A percentile compares a stretch with the other conserved stretches of the same genome.
These are phyloP conservation scores for Diaporthe vaccinii DNA, from an alignment of 2,329 filamentous ascomycete genomes.

Conservation along the genomic window DNA sequence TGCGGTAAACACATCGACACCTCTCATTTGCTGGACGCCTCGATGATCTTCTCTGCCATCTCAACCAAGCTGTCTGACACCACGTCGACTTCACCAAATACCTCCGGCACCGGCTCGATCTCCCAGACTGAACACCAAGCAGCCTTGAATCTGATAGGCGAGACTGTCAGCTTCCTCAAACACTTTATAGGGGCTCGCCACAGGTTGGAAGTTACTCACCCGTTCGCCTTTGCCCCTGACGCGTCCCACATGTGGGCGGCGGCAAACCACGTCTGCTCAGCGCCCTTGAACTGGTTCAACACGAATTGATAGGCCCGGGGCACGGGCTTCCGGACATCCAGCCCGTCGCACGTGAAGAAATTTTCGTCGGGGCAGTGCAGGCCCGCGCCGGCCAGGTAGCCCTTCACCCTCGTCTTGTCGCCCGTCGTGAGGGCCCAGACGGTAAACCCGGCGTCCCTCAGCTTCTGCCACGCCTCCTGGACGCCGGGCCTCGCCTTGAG, in stretches of 20 bases:
- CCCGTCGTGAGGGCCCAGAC: conserved; percentile 68
- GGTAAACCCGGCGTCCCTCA: conserved; percentile 61
- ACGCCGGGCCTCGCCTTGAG: conserved; percentile 55
- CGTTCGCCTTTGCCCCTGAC: conserved; percentile 62
- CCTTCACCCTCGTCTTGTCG: conserved; percentile 62
- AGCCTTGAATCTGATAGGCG: conserved; percentile 55
- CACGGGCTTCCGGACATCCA: conserved; percentile 64
- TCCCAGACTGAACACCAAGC: conserved; percentile 68
- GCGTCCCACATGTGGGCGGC: conserved; percentile 74
- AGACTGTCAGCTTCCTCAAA: neutral
- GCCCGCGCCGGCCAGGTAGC: conserved; percentile 64
- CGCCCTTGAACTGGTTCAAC: conserved; percentile 54
- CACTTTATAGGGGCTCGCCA: neutral
- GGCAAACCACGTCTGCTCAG: conserved; percentile 65
- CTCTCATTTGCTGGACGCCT: conserved; percentile 41
- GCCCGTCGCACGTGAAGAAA: conserved; percentile 64
- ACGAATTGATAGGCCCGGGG: conserved; percentile 60
- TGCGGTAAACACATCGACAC: no score
- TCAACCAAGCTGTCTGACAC: conserved; percentile 59
- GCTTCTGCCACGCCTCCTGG: conserved; percentile 56
- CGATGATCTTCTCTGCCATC: conserved; percentile 60
- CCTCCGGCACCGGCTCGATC: conserved; percentile 61
- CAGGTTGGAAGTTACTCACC: conserved; percentile 46
- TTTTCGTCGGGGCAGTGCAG: conserved; percentile 65
- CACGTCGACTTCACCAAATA: conserved; percentile 68